Percentiles rank a stretch among this genome's conserved stretches.
Conservation (phyloP, 1,284 basidiomycete genomes). For the Afroboletus lepidellus region DNA sequence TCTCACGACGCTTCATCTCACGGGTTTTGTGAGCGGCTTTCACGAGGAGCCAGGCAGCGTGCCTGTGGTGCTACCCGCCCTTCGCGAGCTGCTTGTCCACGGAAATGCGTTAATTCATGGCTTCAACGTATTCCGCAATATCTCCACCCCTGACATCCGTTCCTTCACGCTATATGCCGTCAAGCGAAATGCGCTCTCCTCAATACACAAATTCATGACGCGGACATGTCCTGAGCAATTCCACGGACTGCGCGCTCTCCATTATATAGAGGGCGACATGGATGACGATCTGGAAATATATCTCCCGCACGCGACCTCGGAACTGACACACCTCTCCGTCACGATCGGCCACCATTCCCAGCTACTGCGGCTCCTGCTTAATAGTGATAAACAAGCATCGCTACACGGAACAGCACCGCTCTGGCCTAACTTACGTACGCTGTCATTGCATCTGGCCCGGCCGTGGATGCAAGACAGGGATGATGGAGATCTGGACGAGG, state of each 20-base stretch:
- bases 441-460: constrained; percentile 26
- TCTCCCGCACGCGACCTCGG: constrained; percentile 31
- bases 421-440: constrained; percentile 33
- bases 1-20: constrained; percentile 34
- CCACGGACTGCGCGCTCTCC: constrained; percentile 29
- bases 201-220: constrained; percentile 38
- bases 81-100: constrained; percentile 31
- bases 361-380: constrained; percentile 33
- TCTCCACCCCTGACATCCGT: constrained; percentile 32
- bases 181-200: constrained; percentile 30
- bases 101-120: constrained; percentile 34
- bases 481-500: constrained; percentile 30
- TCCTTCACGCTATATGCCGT: constrained; percentile 27
- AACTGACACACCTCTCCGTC: constrained; percentile 32
- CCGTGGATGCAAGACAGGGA: constrained; percentile 34
- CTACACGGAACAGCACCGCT: constrained; percentile 31
- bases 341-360: constrained; percentile 35
- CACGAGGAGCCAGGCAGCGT: constrained; percentile 35
- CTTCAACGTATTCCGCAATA: constrained; percentile 36
- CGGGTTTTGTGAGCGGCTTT: constrained; percentile 32
- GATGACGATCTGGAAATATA: constrained; percentile 37
- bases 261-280: constrained; percentile 37
- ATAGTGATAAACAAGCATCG: constrained; percentile 36
- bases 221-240: constrained; percentile 35
- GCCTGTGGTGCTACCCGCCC: constrained; percentile 31